These are phyloP conservation scores for Epichloe scottii DNA, from an alignment of 2,329 filamentous ascomycete genomes.

Conservation along the genomic window DNA sequence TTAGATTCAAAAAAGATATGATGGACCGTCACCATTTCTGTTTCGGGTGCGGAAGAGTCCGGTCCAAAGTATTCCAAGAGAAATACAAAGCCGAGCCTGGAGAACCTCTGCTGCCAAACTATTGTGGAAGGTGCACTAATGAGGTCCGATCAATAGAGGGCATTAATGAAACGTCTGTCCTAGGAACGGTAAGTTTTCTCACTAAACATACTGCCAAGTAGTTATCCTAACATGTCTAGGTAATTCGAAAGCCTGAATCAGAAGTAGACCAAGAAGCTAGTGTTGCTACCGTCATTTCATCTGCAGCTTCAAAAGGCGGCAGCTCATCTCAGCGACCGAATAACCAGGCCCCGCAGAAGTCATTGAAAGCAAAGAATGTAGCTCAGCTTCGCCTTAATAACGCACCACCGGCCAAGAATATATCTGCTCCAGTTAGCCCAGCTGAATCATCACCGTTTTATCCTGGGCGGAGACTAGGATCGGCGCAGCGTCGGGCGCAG, in stretches of 20 bases:
- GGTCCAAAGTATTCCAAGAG: constrained; percentile 15
- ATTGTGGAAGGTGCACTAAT: constrained; percentile 17
- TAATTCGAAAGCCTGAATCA: background rate
- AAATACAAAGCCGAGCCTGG: constrained; percentile 11
- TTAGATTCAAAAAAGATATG: constrained; percentile 11
- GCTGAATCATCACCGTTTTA: constrained; percentile 9
- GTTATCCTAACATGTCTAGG: background rate
- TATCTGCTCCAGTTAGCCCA: constrained; percentile 1
- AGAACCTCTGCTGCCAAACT: constrained; percentile 18
- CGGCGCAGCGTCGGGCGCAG: constrained; percentile 17
- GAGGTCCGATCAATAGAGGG: constrained; percentile 14
- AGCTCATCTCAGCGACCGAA: background rate
- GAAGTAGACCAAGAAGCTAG: background rate
- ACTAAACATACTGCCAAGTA: background rate
- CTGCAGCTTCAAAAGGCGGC: background rate
- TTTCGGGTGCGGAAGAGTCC: constrained; percentile 17
- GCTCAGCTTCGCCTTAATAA: background rate
- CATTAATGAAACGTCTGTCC: constrained; percentile 15
- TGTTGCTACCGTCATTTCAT: background rate
- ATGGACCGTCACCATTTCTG: constrained; percentile 26
- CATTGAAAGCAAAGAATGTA: background rate
- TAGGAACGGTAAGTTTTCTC: constrained; percentile 12
- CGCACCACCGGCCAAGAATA: background rate
- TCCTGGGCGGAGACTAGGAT: constrained; percentile 13
- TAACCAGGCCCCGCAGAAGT: background rate